Evolutionary conservation across 1,139 yeast species (phyloP), one percentile per base, ranked within the genome.

Genomic region (Candida sp.): DNA sequence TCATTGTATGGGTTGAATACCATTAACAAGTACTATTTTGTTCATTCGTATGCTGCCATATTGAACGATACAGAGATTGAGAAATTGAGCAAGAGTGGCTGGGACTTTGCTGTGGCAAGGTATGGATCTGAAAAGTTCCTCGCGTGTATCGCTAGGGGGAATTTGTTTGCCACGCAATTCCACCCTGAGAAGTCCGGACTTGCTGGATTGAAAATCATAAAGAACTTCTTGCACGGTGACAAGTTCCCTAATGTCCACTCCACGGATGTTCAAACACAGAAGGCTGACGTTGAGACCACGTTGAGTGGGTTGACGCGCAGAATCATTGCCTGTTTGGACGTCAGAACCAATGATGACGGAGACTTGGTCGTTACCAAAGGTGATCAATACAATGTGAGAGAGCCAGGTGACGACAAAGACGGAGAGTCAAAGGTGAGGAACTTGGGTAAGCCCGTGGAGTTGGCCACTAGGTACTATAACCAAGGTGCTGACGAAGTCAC

Each of bases 401-500:
- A 92, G 62, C 80, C 86, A 56, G 63, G 72, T 12, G 74, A 66
- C 23, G 77, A 75, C 17, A 80, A 79, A 48, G 63, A 59, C 7
- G 80, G 80, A 48, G 61, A 61, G 8, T 60, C 61, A 41, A 79
- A 81, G 44, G 97, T 94, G 12, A 81, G 98, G 68, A 94, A 94
- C 65, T 77, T 94, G 52, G 99, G 99, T 27, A 94, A 94, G 67
- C 99, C 99, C 1, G 97, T 94, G 1, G 92, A 90, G 63, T 75
- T 94, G 68, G 99, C 99, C 3, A 88, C 91, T 53, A 85, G 85
- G 61, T 94, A 94, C 67, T 94, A 90, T 64, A 73, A 80, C 33
- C 98, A 94, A 71, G 99, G 99, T 23, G 98, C 99, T 0, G 99
- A 94, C 65, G 99, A 94, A 69, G 86, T 94, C 35, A 93, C 98